Evolutionary conservation across 148 eudicot genomes (phyloP), one percentile per base, ranked within the genome.

Genomic region (Amaranthus cruentus): DNA sequence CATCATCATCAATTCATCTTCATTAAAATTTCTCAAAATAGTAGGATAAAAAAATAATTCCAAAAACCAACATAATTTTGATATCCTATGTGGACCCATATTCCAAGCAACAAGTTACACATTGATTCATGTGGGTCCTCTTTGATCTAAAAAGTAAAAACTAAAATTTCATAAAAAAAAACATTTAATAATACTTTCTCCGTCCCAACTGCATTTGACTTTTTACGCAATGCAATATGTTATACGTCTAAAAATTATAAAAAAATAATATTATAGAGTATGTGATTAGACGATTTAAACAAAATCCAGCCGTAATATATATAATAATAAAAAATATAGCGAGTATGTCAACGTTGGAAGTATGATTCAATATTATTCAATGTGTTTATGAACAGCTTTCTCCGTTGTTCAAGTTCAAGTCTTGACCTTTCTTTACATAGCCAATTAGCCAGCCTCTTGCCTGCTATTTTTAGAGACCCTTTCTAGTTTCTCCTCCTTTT

Each of bases 381-480:
- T 28, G 38, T 28, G 38, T 28, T 28, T 28, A 28, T 28, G 38
- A 28, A 28, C 38, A 28, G 38, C 38, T 28, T 46, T 57, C 51
- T 42, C 64, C 15, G 15, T 74, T 66, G 65, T 71, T 75, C n/a
- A 28, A 58, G 60, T 68, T 42, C 51, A 75, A 75, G 66, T 68
- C 73, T 80, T 75, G 76, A 80, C 82, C 82, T 51, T 70, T 57
- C 61, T 55, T 11, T 58, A 7, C 50, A 57, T 73, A 74, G 62
- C 77, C 18, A 18, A 18, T 18, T 73, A 74, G 62, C 15, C 52
- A 48, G 9, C 67, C 68, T 15, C 9, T 0, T 67, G 18, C 28
- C 77, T 28, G 38, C 78, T 70, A 69, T 64, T 66, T 71, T 80
- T 75, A 69, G 69, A 9, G 73, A 80, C 38, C 79, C 69, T 64